Evolutionary conservation across 495 filamentous ascomycete genomes (phyloP), one percentile per base, ranked within the genome.

Genomic region (Aspergillus indologenus): DNA sequence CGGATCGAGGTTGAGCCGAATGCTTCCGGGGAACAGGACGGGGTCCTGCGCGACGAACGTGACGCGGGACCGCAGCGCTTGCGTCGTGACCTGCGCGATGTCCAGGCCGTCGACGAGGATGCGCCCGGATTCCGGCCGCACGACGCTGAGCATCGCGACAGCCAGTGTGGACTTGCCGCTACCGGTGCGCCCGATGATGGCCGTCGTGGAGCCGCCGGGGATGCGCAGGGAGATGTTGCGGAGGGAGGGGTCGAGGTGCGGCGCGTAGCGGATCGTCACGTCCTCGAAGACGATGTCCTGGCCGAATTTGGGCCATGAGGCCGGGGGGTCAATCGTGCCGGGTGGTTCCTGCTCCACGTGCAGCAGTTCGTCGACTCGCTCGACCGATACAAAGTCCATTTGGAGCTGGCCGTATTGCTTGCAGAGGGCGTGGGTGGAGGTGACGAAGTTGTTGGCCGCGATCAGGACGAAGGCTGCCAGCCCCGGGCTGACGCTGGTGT

Each of bases 331-430:
- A 15, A 89, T 68, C 3, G 81, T 77, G 8, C 90, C 90, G 3
- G 72, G 72, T 0, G 84, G 75, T 70, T 95, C 90, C 65, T 89
- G 83, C 42, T 91, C 88, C 1, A 92, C 79, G 56, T 87, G 79
- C 2, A 91, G 77, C 0, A 92, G 75, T 64, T 94, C 90, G 23
- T 92, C 84, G 3, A 95, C 82, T 23, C 90, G 81, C 71, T 95
- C 90, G 2, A 95, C 90, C 0, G 88, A 91, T 15, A 93, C 90
- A 60, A 93, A 93, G 62, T 92, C 86, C 89, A 95, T 92, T 73
- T 93, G 89, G 23, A 95, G 79, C 63, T 88, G 81, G 26, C 90
- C 90, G 61, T 94, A 95, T 52, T 82, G 79, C 43, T 79, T 82
- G 72, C 90, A 95, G 0, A 95, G 75, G 3, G 63, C 64, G 65